These are phyloP conservation scores for Fragosphaeria purpurea DNA, from an alignment of 2,329 filamentous ascomycete genomes.

Conservation along the genomic window DNA sequence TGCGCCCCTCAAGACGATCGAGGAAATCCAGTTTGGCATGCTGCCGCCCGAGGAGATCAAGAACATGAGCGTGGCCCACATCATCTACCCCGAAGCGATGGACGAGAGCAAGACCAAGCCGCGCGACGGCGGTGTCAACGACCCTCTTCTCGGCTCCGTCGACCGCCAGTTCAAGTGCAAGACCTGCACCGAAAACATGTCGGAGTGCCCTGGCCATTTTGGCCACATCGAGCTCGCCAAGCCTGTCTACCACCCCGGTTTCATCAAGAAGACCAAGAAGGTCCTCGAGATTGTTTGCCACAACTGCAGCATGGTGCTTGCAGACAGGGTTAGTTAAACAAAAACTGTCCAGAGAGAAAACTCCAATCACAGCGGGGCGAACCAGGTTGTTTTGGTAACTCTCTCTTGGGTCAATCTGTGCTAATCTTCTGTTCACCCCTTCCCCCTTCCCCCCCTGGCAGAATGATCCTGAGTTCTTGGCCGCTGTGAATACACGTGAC, in stretches of 20 bases:
- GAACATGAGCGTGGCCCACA: constrained; percentile 93
- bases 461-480: constrained; percentile 74
- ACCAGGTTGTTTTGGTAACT: constrained; percentile 9
- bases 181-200: constrained; percentile 91
- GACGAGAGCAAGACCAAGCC: constrained; percentile 89
- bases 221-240: constrained; percentile 96
- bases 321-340: constrained; percentile 83
- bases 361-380: too few relatives aligned
- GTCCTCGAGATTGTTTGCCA: constrained; percentile 97
- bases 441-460: constrained; percentile 24
- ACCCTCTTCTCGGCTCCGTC: constrained; percentile 91
- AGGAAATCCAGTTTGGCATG: constrained; percentile 98
- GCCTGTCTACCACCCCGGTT: constrained; percentile 90
- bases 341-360: too few relatives aligned
- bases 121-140: constrained; percentile 84
- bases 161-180: constrained; percentile 93
- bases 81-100: constrained; percentile 99
- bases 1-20: constrained; percentile 91
- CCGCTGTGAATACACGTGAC: constrained; percentile 76
- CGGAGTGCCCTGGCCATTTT: constrained; percentile 94
- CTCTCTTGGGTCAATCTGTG: constrained; percentile 33
- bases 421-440: constrained; percentile 44
- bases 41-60: constrained; percentile 98
- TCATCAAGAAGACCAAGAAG: constrained; percentile 99
- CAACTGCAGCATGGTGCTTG: constrained; percentile 95